Conservation (phyloP, 768 basidiomycete species). For the Clathrus columnatus region DNA sequence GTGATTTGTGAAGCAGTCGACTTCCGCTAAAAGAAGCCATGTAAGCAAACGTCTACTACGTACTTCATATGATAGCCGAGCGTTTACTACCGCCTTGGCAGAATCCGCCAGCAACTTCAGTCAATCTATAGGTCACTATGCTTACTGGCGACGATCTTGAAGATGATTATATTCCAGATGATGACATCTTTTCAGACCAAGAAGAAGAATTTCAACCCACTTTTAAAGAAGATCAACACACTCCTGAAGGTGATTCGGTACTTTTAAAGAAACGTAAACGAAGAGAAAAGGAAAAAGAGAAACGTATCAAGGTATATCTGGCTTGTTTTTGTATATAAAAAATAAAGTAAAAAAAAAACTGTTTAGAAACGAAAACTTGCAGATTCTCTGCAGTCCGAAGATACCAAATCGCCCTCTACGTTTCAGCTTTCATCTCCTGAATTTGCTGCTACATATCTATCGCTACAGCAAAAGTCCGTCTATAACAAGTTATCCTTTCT, state of each 20-base stretch:
- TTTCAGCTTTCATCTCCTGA: slow-evolving; percentile 39
- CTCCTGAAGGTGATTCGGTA: slow-evolving; percentile 16
- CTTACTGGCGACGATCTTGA: slow-evolving; percentile 67
- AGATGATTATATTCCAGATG: slow-evolving; percentile 68
- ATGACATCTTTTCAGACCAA: slow-evolving; percentile 45
- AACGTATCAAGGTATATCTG: slow-evolving; percentile 52
- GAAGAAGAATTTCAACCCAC: slow-evolving; percentile 12
- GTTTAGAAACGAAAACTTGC: slow-evolving; percentile 58
- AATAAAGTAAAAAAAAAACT: background rate
- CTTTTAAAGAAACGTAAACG: slow-evolving; percentile 61
- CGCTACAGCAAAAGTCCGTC: slow-evolving; percentile 56
- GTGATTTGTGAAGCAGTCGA: too few relatives aligned
- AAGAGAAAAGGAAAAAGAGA: slow-evolving; percentile 65
- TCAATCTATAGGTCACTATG: slow-evolving; percentile 25
- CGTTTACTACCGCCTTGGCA: too few relatives aligned
- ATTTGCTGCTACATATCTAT: slow-evolving; percentile 54
- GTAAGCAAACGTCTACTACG: too few relatives aligned
- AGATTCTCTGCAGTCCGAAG: slow-evolving; percentile 24
- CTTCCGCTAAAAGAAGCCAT: too few relatives aligned
- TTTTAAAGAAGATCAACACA: slow-evolving; percentile 14
- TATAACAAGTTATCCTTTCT: slow-evolving; percentile 62
- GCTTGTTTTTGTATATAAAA: background rate
- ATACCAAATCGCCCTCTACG: slow-evolving; percentile 38
- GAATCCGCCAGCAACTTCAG: too few relatives aligned
- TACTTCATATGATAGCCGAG: too few relatives aligned